phyloP scores from a whole-genome alignment of 176 grass and related monocot genomes.

The Bromus sterilis region DNA sequence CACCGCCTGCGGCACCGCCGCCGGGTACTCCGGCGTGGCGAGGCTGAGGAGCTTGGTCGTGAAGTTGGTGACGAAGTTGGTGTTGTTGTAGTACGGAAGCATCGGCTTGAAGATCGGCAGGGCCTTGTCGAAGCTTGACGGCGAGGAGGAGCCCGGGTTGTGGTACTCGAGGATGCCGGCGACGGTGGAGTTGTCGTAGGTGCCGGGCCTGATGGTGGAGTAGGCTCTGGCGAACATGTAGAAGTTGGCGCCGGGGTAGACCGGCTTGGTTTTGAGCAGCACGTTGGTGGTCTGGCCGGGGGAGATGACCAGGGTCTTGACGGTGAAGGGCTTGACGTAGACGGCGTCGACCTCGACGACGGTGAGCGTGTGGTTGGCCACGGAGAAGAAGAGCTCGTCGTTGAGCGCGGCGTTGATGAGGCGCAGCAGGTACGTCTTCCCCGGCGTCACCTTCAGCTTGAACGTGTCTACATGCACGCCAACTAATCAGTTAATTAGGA shows the following conservation, averaged over 20 bases:
- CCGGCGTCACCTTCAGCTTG: conserved; percentile 52
- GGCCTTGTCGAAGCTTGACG: conserved; percentile 18
- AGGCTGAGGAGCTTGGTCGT: conserved; percentile 48
- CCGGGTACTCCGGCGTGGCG: conserved; percentile 30
- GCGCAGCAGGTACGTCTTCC: conserved; percentile 61
- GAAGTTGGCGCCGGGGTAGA: conserved; percentile 33
- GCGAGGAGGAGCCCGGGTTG: neutral
- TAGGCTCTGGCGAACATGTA: conserved; percentile 35
- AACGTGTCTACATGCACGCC: conserved; percentile 31
- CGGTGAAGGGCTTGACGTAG: conserved; percentile 55
- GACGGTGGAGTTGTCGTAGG: conserved; percentile 47
- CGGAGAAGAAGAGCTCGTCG: conserved; percentile 68
- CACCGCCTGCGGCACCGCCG: conserved; percentile 35
- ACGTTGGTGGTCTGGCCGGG: conserved; percentile 72
- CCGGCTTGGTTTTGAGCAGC: conserved; percentile 43
- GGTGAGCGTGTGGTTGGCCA: conserved; percentile 60
- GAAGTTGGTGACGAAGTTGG: conserved; percentile 42
- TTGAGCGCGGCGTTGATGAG: conserved; percentile 71
- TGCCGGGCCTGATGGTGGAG: conserved; percentile 10
- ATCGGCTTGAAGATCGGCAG: conserved; percentile 41
- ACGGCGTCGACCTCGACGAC: conserved; percentile 65
- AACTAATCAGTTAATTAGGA: neutral
- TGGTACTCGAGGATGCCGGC: conserved; percentile 52
- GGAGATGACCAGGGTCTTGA: conserved; percentile 39
- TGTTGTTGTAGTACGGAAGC: conserved; percentile 30